Base-by-base conservation (phyloP, 129 eudicot genomes). In the Centella asiatica region DNA sequence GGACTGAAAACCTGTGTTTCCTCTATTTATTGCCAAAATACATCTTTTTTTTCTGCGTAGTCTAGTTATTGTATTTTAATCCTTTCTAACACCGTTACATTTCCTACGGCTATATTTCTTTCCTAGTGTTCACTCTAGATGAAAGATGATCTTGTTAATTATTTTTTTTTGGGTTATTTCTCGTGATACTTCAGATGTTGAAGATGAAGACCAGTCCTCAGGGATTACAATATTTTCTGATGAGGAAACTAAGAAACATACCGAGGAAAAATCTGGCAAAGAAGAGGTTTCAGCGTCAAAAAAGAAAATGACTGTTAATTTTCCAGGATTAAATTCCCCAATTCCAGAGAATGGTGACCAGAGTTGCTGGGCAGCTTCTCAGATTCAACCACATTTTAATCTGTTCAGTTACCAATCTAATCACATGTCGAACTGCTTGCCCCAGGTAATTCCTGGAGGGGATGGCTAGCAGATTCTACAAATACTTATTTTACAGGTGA, bases 261-360 rank as follows among this genome's bases (percentile, higher is more conserved):
- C 75, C 8, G 94, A 90, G 61, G 94, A 86, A 11, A 93, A n/a
- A n/a, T n/a, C 85, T 11, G 83, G 70, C 60, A 81, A 78, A 51
- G 75, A 79, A 29, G 94, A 76, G 44, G 24, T 4, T 36, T 45
- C 66, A 1, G 80, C 75, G 29, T 77, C 78, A 24, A 71, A 80
- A 13, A 78, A 57, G 72, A 90, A 77, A 80, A 86, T 47, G 94
- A 84, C 80, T 27, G 90, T 86, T 17, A 70, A 74, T 40, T 86
- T 86, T 67, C 97, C 97, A 0, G 97, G 97, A 40, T 72, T 90
- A 36, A 90, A 90, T 55, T 84, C 85, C 1, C 90, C 97, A 2
- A 72, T 90, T 6, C 97, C 97, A 0, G 83, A 83, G 45, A 77
- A 86, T 27, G 97, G 94, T 7, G 95, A 83, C 40, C 82, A 81